These are phyloP conservation scores for Yamadazyma tumulicola DNA, from an alignment of 805 yeast genomes.

Conservation along the genomic window DNA sequence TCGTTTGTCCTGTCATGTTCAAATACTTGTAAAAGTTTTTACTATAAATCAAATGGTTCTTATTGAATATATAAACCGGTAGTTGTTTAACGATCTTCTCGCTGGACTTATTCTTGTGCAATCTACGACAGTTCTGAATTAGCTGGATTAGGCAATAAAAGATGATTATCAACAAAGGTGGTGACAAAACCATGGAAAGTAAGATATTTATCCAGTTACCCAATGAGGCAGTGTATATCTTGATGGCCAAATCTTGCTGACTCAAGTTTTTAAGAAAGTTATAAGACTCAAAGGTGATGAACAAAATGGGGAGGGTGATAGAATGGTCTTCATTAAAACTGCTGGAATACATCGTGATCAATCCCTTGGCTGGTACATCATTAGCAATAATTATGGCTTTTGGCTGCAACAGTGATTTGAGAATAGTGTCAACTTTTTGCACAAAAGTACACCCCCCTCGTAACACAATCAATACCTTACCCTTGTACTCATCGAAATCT, in stretches of 20 bases:
- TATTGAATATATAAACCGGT: slow-evolving; percentile 36
- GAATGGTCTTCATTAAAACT: slow-evolving; percentile 38
- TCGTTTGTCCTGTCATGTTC: slow-evolving; percentile 27
- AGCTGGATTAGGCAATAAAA: slow-evolving; percentile 30
- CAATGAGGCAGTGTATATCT: slow-evolving; percentile 29
- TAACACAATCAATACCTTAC: slow-evolving; percentile 27
- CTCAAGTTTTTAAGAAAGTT: slow-evolving; percentile 10
- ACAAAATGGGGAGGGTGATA: slow-evolving; percentile 48
- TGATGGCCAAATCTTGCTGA: slow-evolving; percentile 13
- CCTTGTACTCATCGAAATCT: slow-evolving; percentile 7
- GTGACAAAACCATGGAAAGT: slow-evolving; percentile 41
- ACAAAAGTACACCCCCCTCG: slow-evolving; percentile 58
- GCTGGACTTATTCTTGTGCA: slow-evolving; percentile 25
- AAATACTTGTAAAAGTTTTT: slow-evolving; percentile 27
- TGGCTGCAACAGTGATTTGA: slow-evolving; percentile 37
- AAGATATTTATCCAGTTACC: slow-evolving; percentile 37
- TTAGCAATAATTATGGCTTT: slow-evolving; percentile 55
- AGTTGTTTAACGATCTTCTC: slow-evolving; percentile 30
- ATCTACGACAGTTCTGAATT: slow-evolving; percentile 24
- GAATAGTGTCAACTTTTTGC: slow-evolving; percentile 45
- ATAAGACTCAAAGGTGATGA: slow-evolving; percentile 46
- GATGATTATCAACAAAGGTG: slow-evolving; percentile 35
- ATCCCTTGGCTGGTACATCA: slow-evolving; percentile 42
- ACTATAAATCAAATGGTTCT: slow-evolving; percentile 30
- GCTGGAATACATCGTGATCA: slow-evolving; percentile 54